phyloP scores from a whole-genome alignment of 169 alveolate species.

The Babesia divergens region DNA sequence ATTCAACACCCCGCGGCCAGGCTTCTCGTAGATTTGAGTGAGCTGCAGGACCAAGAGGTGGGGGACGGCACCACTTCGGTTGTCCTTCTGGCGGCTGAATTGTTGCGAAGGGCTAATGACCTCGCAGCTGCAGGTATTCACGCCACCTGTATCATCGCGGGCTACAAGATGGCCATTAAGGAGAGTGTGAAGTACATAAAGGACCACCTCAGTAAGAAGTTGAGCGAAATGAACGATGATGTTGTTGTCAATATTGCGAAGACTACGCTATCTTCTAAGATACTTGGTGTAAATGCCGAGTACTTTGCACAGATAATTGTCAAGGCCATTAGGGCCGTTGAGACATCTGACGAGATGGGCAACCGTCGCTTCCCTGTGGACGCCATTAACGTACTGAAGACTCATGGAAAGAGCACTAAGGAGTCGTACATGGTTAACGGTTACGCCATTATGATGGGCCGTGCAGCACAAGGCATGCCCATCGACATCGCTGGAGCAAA shows the following conservation, averaged over 20 bases:
- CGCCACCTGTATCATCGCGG: constrained; percentile 96
- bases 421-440: constrained; percentile 91
- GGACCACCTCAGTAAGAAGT: constrained; percentile 83
- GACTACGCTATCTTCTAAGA: constrained; percentile 93
- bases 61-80: constrained; percentile 99
- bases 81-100: constrained; percentile 97
- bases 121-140: constrained; percentile 95
- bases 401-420: constrained; percentile 92
- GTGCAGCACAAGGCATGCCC: constrained; percentile 97
- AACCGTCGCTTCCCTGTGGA: constrained; percentile 93
- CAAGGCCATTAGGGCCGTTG: constrained; percentile 90
- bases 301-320: constrained; percentile 93
- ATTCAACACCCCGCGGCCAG: constrained; percentile 99
- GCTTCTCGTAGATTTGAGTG: constrained; percentile 93
- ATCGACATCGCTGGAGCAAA: constrained; percentile 89
- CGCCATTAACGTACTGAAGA: constrained; percentile 90
- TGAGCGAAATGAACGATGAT: constrained; percentile 83
- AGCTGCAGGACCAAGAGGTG: constrained; percentile 94
- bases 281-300: constrained; percentile 91
- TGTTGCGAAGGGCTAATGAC: constrained; percentile 94
- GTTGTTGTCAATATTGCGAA: constrained; percentile 89
- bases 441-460: constrained; percentile 89
- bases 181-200: constrained; percentile 93
- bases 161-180: constrained; percentile 91
- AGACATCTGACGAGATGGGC: constrained; percentile 80